Base-by-base conservation (phyloP, 2,329 filamentous ascomycete species). In the Pseudogymnoascus sp. region DNA sequence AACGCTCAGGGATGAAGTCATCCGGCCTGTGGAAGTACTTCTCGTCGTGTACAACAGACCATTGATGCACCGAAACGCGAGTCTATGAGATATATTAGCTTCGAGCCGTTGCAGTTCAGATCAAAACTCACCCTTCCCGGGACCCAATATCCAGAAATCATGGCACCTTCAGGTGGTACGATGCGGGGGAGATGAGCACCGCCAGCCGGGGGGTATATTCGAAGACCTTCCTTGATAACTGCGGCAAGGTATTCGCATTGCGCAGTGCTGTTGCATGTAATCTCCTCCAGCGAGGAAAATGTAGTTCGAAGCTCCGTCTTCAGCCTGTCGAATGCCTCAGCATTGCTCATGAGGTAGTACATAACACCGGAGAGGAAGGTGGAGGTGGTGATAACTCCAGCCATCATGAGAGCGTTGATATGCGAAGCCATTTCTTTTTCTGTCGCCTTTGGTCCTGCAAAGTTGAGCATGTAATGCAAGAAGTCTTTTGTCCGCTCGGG, bases 331-430 rank as follows among this genome's bases (percentile, higher is more conserved):
- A 78, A 67, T 0, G 72, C 70, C 3, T 72, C 67, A 0, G 74
- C 75, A 63, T 79, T 71, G 3, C 70, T 73, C 2, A 79, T 68
- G 7, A 82, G 70, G 4, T 78, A 69, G 64, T 75, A 82, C 8
- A 72, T 72, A 12, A 65, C 73, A 68, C 67, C 78, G 69, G 66
- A 74, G 14, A 82, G 72, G 2, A 78, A 71, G 0, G 79, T 81
- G 0, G 80, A 78, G 0, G 80, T 81, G 4, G 81, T 83, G 67
- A 83, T 81, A 2, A 77, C 79, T 4, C 81, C 80, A 5, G 79
- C 80, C 12, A 79, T 71, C 31, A 82, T 60, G 21, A 34, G 57
- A 61, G 62, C 26, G 63, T 66, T 42, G 64, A 40, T 40, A 40
- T 61, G 34, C 11, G 59, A 61, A 29, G 34, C 34, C 18, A 67